Evolutionary conservation across 352 stramenopile species (phyloP), one percentile per base, ranked within the genome.

Genomic region (Phytophthora idaei): DNA sequence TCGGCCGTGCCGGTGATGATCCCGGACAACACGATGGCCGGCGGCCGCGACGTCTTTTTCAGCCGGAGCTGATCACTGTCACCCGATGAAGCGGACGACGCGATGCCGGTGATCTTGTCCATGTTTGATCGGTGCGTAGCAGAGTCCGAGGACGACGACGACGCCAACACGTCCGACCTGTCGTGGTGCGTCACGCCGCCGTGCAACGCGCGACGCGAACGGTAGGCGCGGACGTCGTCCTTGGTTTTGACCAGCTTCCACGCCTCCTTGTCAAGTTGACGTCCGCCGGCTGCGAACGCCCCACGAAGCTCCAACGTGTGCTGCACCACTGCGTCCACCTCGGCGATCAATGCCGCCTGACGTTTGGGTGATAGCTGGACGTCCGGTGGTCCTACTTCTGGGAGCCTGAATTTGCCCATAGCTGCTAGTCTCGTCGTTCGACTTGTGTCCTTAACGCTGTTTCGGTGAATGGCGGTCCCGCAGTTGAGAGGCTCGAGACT

Each of bases 191-290:
- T 36, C 11, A 71, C 69, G 15, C 50, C 46, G 17, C 69, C 62
- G 34, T 74, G 55, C 44, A 76, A 71, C 6, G 74, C 55, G n/a
- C 73, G 70, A 64, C 73, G 69, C 31, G 73, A 80, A 25, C 69
- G 73, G 51, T 75, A 85, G 0, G 74, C 63, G 8, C 63, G 63
- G 6, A 81, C 67, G 34, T 78, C 69, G 37, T 81, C 71, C 41
- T 73, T 71, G 28, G 71, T 73, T 39, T 61, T 72, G 28, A 85
- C 57, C 42, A 81, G 68, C 51, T 85, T 81, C 73, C 76, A 81
- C 17, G 67, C 67, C 4, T 67, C 61, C 5, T 34, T 65, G 47
- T 74, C 65, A 36, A 83, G 73, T 41, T 83, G 60, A 9, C 58
- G 76, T 8, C 70, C 64, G 4, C 59, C 60, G 5, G 61, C 64